Evolutionary conservation across 345 rosid species (phyloP).

Genomic region (Luvunga scandens): DNA sequence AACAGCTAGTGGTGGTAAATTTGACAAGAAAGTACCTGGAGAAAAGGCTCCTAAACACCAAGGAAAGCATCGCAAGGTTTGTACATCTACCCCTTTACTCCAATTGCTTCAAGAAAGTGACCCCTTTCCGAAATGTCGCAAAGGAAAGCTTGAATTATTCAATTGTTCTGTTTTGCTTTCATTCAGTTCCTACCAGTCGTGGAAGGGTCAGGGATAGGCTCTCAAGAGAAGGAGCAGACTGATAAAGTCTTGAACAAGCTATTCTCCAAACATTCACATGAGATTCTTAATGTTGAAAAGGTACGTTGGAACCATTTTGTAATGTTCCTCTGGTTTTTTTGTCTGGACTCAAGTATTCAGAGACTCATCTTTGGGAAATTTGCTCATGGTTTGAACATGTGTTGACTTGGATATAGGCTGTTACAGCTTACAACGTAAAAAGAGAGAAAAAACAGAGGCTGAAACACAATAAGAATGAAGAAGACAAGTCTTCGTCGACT

Average conservation of each 20-base stretch:
- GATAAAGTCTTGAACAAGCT: conserved; percentile 75
- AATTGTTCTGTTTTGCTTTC: not conserved
- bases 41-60: conserved; percentile 76
- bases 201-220: conserved; percentile 52
- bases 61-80: conserved; percentile 89
- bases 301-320: conserved; percentile 29
- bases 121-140: not conserved
- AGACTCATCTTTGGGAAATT: not conserved
- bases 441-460: conserved; percentile 51
- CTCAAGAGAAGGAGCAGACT: conserved; percentile 74
- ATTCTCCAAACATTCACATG: conserved; percentile 80
- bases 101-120: not conserved
- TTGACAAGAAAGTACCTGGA: conserved; percentile 81
- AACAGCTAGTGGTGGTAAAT: conserved; percentile 96
- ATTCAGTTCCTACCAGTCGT: conserved; percentile 81
- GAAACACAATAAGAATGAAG: conserved; percentile 24
- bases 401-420: conserved; percentile 50
- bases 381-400: not conserved
- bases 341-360: not conserved
- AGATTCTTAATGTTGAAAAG: conserved; percentile 80
- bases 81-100: not conserved
- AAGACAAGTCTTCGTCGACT: conserved; percentile 32
- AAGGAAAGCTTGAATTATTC: not conserved
- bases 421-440: conserved; percentile 74
- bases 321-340: not conserved